Evolutionary conservation across 2,329 filamentous ascomycete genomes (phyloP).

Genomic region (Biscogniauxia marginata): DNA sequence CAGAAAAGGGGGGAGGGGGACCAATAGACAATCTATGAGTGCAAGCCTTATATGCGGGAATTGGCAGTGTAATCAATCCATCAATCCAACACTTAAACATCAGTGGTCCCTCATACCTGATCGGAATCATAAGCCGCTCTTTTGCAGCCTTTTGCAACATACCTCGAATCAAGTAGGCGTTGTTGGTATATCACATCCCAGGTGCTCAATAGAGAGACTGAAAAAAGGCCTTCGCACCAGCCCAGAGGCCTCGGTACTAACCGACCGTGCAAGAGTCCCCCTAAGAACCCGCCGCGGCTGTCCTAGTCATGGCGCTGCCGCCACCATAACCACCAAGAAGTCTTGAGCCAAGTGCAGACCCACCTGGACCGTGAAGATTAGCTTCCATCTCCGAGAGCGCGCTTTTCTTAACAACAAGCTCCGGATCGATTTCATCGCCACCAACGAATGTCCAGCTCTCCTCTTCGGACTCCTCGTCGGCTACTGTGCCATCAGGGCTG

Average conservation of each 20-base stretch:
- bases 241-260: slow-evolving; percentile 22
- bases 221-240: slow-evolving; percentile 10
- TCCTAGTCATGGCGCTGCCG: slow-evolving; percentile 1
- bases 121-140: too few species aligned
- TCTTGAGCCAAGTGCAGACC: slow-evolving; percentile 12
- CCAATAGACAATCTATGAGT: too few species aligned
- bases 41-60: too few species aligned
- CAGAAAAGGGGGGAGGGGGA: too few species aligned
- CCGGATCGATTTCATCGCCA: slow-evolving; percentile 35
- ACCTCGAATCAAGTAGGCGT: too few species aligned
- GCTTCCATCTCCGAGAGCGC: slow-evolving; percentile 27
- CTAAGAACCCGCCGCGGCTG: slow-evolving; percentile 20
- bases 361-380: slow-evolving; percentile 9
- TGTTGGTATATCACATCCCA: too few species aligned
- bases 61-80: too few species aligned
- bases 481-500: slow-evolving; percentile 31
- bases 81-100: too few species aligned
- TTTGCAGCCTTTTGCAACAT: too few species aligned
- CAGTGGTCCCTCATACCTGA: too few species aligned
- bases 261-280: slow-evolving; percentile 23
- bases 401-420: slow-evolving; percentile 32
- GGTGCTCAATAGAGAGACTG: neutral
- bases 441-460: slow-evolving; percentile 93
- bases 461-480: slow-evolving; percentile 62
- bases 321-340: slow-evolving; percentile 11